Percentiles rank a stretch among this genome's conserved stretches.
phyloP scores from a whole-genome alignment of 208 protist genomes.

The Leishmania guyanensis region DNA sequence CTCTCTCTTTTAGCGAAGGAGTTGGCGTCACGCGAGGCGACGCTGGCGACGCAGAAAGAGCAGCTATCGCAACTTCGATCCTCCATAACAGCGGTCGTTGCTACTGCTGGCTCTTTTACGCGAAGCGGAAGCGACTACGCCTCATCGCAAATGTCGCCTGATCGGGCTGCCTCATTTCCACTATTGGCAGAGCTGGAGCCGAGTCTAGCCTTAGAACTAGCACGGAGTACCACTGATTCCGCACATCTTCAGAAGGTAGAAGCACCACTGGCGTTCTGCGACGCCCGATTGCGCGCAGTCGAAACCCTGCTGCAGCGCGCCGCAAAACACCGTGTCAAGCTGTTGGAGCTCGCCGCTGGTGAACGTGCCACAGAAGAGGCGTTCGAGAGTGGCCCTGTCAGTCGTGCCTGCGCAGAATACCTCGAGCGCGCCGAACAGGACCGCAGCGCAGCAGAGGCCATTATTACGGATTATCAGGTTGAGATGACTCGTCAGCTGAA shows the following conservation, averaged over 20 bases:
- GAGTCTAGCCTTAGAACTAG: neutral
- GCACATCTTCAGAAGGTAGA: slow-evolving; percentile 1
- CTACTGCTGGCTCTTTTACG: neutral
- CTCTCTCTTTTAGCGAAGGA: slow-evolving; percentile 19
- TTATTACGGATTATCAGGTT: slow-evolving; percentile 18
- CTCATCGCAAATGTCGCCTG: neutral
- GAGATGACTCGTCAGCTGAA: slow-evolving; percentile 36
- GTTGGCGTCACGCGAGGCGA: neutral
- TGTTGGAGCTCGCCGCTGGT: slow-evolving; percentile 5
- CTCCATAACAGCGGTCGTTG: neutral
- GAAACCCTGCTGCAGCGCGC: slow-evolving; percentile 16
- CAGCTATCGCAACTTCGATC: slow-evolving; percentile 11
- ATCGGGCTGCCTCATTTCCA: slow-evolving; percentile 6
- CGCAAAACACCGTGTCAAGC: slow-evolving; percentile 16
- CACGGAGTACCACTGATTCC: slow-evolving; percentile 2
- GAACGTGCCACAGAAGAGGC: slow-evolving; percentile 4
- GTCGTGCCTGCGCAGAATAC: slow-evolving; percentile 10
- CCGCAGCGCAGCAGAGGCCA: slow-evolving; percentile 8
- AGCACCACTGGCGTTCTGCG: slow-evolving; percentile 21
- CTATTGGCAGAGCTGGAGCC: slow-evolving; percentile 31
- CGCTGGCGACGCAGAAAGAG: slow-evolving; percentile 4
- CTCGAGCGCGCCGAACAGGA: slow-evolving; percentile 22
- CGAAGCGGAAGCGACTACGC: neutral
- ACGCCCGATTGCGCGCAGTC: slow-evolving; percentile 2
- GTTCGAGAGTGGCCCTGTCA: slow-evolving; percentile 4